Base-by-base conservation (phyloP, 495 filamentous ascomycete species). In the Articulospora tetracladia region DNA sequence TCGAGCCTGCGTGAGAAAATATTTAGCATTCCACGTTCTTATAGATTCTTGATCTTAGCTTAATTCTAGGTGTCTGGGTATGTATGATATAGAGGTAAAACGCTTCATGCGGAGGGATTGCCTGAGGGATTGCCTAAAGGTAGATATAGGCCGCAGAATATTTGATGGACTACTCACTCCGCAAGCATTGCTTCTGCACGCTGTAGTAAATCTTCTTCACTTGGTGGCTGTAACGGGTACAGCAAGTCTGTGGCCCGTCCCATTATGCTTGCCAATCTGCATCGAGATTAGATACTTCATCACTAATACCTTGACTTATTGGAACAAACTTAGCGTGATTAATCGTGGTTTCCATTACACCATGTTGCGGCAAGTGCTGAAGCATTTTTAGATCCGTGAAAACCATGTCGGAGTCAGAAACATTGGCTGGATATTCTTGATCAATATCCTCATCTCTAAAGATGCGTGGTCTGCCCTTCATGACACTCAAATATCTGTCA, bases 401-500 rank as follows among this genome's bases (percentile, higher is more conserved):
- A 0, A 68, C 63, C 1, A 74, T 66, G 30, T 84, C 77, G 20
- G 82, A 78, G 58, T 85, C 81, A 50, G 77, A 79, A 23, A 81
- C 72, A 23, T 72, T 69, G 28, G 79, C 74, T 1, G 83, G 82
- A 6, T 79, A 67, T 7, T 77, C 72, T 51, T 84, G 82, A 52
- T 83, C 80, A 39, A 81, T 77, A 41, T 79, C 77, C 27, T 80
- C 79, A 39, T 80, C 76, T 62, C 76, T 77, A 23, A 83, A 72
- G 10, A 81, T 58, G n/a, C 74, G 66, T 15, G 83, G 82, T 13
- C 81, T 68, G 1, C 82, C 82, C 48, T 79, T 74, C 66, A 83
- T 76, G 39, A 80, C 71, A 58, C 79, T 81, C 19, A 86, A 71
- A 57, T 85, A 80, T 62, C 77, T 81, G 65, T 85, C 82, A 12